Evolutionary conservation across 2,329 filamentous ascomycete genomes (phyloP).

Genomic region (Clarireedia homoeocarpa): DNA sequence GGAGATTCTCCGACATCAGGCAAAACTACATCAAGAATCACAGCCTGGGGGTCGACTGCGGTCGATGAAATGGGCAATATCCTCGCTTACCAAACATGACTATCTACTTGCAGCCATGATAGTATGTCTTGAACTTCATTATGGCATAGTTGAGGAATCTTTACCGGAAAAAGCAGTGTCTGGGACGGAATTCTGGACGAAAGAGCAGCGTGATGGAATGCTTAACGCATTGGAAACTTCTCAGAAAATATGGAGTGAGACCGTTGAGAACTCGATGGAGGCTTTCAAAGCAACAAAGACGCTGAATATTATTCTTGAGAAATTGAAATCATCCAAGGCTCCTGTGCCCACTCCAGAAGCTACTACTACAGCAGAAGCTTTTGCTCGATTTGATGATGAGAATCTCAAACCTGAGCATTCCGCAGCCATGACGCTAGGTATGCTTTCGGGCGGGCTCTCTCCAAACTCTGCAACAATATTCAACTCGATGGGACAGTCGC

Average conservation of each 20-base stretch:
- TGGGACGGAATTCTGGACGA: slow-evolving; percentile 47
- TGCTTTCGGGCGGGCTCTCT: slow-evolving; percentile 54
- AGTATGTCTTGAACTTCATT: slow-evolving; percentile 73
- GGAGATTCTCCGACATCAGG: slow-evolving; percentile 70
- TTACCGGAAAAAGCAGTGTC: slow-evolving; percentile 32
- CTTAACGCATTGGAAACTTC: slow-evolving; percentile 64
- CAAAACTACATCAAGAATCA: slow-evolving; percentile 66
- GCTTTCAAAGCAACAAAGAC: slow-evolving; percentile 79
- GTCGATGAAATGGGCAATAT: slow-evolving; percentile 70
- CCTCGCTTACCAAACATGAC: slow-evolving; percentile 72
- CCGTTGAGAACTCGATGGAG: slow-evolving; percentile 75
- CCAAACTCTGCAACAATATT: slow-evolving; percentile 35
- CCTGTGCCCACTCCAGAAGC: slow-evolving; percentile 3
- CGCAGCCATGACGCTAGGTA: slow-evolving; percentile 63
- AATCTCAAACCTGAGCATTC: slow-evolving; percentile 54
- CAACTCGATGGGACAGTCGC: slow-evolving; percentile 30
- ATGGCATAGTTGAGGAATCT: slow-evolving; percentile 42
- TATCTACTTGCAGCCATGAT: slow-evolving; percentile 78
- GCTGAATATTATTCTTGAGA: slow-evolving; percentile 76
- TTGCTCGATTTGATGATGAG: slow-evolving; percentile 33
- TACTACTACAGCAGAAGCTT: slow-evolving; percentile 22
- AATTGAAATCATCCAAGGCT: slow-evolving; percentile 50
- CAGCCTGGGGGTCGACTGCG: slow-evolving; percentile 63
- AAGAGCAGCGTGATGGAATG: slow-evolving; percentile 64
- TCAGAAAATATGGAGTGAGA: slow-evolving; percentile 69